phyloP scores from a whole-genome alignment of 2,329 filamentous ascomycete genomes.

The Scedosporium apiospermum region DNA sequence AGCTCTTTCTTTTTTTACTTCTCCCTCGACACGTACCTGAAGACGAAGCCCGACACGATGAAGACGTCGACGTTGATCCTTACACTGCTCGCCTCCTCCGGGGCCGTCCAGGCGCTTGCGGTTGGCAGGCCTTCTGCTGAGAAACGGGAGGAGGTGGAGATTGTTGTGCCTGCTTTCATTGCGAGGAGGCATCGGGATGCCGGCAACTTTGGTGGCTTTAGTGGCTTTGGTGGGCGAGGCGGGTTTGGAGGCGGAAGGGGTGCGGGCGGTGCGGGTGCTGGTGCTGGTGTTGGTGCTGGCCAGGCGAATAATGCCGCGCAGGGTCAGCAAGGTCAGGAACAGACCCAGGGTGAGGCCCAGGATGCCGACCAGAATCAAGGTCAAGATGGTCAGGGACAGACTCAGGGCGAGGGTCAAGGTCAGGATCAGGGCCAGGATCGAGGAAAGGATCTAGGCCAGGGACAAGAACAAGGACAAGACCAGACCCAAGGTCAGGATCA shows the following conservation, averaged over 20 bases:
- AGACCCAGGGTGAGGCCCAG: conserved; percentile 13
- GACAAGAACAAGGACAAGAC: not conserved
- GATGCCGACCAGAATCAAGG: conserved; percentile 11
- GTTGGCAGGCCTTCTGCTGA: not conserved
- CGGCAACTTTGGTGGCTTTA: not conserved
- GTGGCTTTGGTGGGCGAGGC: not conserved
- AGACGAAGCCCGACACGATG: not conserved
- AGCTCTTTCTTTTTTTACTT: not conserved
- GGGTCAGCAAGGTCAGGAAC: conserved; percentile 7
- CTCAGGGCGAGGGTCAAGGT: conserved; percentile 14
- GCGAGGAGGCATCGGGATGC: not conserved
- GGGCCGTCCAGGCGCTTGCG: not conserved
- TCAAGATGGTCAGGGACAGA: conserved; percentile 10
- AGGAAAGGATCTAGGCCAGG: not conserved
- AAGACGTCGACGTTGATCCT: not conserved
- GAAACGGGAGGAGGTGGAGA: not conserved
- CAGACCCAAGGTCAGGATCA: no score
- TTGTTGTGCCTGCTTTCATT: not conserved
- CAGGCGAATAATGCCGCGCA: no score
- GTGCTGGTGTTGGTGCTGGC: not conserved
- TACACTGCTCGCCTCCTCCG: not conserved
- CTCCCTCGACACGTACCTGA: not conserved
- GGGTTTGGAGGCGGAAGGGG: not conserved
- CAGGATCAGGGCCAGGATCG: not conserved
- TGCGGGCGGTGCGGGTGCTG: not conserved